A percentile compares a stretch with the other conserved stretches of the same genome.
Conservation (phyloP, 306 rosid species). For the Gastrolobium villosum region DNA sequence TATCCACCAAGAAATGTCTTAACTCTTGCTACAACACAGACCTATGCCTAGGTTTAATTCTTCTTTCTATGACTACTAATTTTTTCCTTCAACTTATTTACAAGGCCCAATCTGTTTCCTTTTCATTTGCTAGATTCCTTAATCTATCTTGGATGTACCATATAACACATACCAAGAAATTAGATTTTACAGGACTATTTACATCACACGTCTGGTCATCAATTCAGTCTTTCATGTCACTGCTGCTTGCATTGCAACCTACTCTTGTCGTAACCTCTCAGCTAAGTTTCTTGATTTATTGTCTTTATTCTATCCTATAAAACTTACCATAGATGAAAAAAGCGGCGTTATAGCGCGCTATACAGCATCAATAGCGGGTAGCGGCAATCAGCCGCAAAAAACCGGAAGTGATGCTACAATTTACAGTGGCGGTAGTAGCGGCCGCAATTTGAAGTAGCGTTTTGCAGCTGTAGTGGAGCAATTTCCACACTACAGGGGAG, state of each 20-base stretch:
- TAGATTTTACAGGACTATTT: not conserved
- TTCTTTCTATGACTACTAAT: not conserved
- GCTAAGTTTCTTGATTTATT: not conserved
- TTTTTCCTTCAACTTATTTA: slow-evolving; percentile 31
- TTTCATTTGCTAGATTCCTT: slow-evolving; percentile 6
- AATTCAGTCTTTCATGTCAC: not conserved
- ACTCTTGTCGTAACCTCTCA: slow-evolving; percentile 1
- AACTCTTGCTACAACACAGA: not conserved
- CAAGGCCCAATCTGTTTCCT: slow-evolving; percentile 14
- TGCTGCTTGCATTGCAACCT: not conserved
- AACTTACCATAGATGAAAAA: not conserved
- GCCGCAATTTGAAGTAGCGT: too few relatives aligned
- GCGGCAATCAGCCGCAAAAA: too few relatives aligned
- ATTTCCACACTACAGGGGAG: too few relatives aligned
- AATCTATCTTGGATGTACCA: not conserved
- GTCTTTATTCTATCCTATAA: not conserved
- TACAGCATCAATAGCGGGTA: too few relatives aligned
- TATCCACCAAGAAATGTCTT: slow-evolving; percentile 1
- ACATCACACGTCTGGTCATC: not conserved
- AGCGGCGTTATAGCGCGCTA: too few relatives aligned
- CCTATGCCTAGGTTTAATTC: not conserved
- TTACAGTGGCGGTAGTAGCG: too few relatives aligned
- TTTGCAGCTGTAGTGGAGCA: too few relatives aligned
- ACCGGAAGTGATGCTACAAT: too few relatives aligned
- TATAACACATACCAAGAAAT: not conserved